A percentile compares a stretch with the other conserved stretches of the same genome.
Evolutionary conservation across 1,139 yeast species (phyloP).

Genomic region (Candida pseudocylindracea): DNA sequence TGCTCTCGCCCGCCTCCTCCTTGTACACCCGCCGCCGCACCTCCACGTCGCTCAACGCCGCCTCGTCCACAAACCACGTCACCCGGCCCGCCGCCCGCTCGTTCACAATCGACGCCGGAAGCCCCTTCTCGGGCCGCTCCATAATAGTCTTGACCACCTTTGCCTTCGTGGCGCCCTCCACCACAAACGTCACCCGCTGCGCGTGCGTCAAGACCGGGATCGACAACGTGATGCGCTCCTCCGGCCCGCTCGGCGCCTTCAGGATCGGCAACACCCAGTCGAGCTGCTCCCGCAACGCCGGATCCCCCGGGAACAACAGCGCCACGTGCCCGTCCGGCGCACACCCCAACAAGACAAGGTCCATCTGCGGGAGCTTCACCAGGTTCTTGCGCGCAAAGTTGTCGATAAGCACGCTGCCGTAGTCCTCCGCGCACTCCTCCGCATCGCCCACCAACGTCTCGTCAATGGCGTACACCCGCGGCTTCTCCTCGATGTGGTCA

Average conservation of each 20-base stretch:
- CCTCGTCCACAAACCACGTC: constrained; percentile 95
- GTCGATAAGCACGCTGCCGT: constrained; percentile 64
- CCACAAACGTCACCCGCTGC: constrained; percentile 80
- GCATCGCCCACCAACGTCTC: constrained; percentile 61
- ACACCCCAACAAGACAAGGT: constrained; percentile 74
- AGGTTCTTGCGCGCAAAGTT: constrained; percentile 96
- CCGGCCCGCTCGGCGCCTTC: constrained; percentile 82
- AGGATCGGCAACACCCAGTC: constrained; percentile 96
- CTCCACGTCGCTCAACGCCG: constrained; percentile 50
- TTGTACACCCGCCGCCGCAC: no score
- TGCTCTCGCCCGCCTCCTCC: no score
- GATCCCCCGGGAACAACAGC: constrained; percentile 70
- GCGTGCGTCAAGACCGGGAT: constrained; percentile 94
- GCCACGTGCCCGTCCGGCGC: constrained; percentile 99
- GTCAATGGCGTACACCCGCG: constrained; percentile 67
- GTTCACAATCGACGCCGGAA: constrained; percentile 84
- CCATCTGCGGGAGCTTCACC: constrained; percentile 88
- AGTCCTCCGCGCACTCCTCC: constrained; percentile 84
- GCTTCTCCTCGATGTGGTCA: constrained; percentile 40
- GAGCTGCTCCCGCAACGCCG: constrained; percentile 58
- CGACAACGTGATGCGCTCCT: constrained; percentile 72
- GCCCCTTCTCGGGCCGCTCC: constrained; percentile 94
- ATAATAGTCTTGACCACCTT: constrained; percentile 80
- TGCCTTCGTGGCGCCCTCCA: constrained; percentile 90
- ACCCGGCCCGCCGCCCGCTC: constrained; percentile 95